Evolutionary conservation across 2,329 filamentous ascomycete genomes (phyloP), one percentile per base, ranked within the genome.

Genomic region (Arthrobotrys conoides): DNA sequence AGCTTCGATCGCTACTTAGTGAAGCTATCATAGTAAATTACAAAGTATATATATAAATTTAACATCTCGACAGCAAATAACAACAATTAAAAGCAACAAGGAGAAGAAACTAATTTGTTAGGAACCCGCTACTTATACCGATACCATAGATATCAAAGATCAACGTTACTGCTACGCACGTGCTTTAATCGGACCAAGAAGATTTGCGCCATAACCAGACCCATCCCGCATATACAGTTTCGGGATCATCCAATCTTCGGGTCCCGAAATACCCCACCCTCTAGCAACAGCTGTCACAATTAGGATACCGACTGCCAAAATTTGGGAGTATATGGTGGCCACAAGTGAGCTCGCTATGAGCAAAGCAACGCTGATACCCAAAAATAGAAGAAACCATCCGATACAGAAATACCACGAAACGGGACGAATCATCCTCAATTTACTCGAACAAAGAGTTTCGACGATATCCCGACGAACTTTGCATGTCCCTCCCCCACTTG

Each of bases 241-340:
- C 9, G 70, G 70, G 8, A 73, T 73, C 59, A 73, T 51, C 70
- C 70, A 73, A 8, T 20, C 59, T 38, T 73, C 70, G n/a, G 70
- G 51, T 2, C 70, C 70, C 48, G 70, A 73, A 27, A 67, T 73
- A 12, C 70, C 70, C 70, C 70, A 73, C 14, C 70, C 70, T 67
- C 70, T 48, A 6, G 70, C 59, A 20, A 73, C 61, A 5, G 70
- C 70, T 10, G 59, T 73, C 4, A 73, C 46, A 38, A 73, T 66
- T 5, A 73, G 27, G 12, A 73, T 73, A 14, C 59, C 61, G 8
- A 73, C 70, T 1, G 70, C 70, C 18, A 73, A 44, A 27, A 73
- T 48, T 49, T 73, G 70, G 8, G 70, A 73, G 24, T 66, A 73
- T 55, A 73, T 46, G 1, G 70, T 73, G 27, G 70, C 70, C 3